These are phyloP conservation scores for Rhodotorula sp. DNA, from an alignment of 1,284 basidiomycete genomes.

Conservation along the genomic window DNA sequence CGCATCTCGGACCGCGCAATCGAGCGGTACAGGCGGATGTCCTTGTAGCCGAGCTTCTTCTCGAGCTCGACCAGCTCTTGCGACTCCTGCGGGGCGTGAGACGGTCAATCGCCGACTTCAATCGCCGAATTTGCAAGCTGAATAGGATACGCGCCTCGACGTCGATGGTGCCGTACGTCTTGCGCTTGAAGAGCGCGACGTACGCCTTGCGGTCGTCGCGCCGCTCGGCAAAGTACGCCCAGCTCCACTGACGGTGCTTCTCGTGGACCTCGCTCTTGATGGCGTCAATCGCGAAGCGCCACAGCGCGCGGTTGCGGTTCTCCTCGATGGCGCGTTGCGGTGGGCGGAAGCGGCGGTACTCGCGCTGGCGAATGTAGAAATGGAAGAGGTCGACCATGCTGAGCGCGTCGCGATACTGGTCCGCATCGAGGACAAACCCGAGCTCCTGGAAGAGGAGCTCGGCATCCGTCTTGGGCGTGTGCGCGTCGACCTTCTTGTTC, in stretches of 20 bases:
- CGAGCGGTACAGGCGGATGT: slow-evolving; percentile 96
- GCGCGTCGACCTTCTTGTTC: slow-evolving; percentile 67
- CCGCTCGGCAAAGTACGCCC: slow-evolving; percentile 86
- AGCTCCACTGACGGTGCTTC: slow-evolving; percentile 81
- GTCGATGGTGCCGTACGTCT: slow-evolving; percentile 61
- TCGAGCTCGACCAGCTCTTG: slow-evolving; percentile 71
- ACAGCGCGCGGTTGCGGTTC: slow-evolving; percentile 71
- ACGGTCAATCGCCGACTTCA: slow-evolving; percentile 1
- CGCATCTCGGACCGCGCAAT: slow-evolving; percentile 86
- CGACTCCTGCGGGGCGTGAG: slow-evolving; percentile 60
- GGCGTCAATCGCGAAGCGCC: slow-evolving; percentile 78
- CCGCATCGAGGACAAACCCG: slow-evolving; percentile 85
- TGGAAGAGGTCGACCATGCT: slow-evolving; percentile 97
- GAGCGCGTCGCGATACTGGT: slow-evolving; percentile 93
- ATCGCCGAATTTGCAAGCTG: not conserved
- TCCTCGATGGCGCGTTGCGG: slow-evolving; percentile 62
- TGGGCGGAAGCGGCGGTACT: slow-evolving; percentile 67
- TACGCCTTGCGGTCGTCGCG: slow-evolving; percentile 82
- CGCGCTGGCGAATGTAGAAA: slow-evolving; percentile 86
- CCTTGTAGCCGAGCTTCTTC: slow-evolving; percentile 83
- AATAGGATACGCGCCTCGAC: slow-evolving; percentile 55
- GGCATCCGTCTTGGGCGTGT: slow-evolving; percentile 79
- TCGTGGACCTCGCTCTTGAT: slow-evolving; percentile 87
- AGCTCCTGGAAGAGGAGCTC: slow-evolving; percentile 93
- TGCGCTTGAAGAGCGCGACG: slow-evolving; percentile 79